Percentiles rank a stretch among this genome's conserved stretches.
Evolutionary conservation across 1,139 yeast genomes (phyloP).

Genomic region (Saccharomyces hybrid): DNA sequence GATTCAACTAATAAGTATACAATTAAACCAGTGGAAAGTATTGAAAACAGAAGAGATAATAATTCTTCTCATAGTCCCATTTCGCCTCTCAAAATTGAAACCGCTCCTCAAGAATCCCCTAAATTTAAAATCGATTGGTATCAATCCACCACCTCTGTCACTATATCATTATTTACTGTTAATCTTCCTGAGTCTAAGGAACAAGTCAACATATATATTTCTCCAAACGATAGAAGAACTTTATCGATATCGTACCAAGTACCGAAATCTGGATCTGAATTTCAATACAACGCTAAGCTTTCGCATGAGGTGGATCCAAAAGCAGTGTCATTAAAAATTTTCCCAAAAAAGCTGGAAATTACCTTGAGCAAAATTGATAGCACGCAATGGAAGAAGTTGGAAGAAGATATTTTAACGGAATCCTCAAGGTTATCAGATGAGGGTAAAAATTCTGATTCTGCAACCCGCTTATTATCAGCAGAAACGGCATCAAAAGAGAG

Average conservation of each 20-base stretch:
- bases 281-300: slow-evolving; percentile 39
- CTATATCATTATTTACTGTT: slow-evolving; percentile 67
- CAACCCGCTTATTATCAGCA: slow-evolving; percentile 3
- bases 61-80: not conserved
- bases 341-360: slow-evolving; percentile 71
- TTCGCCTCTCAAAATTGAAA: not conserved
- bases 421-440: not conserved
- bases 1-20: not conserved
- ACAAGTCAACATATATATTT: slow-evolving; percentile 29
- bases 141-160: slow-evolving; percentile 51
- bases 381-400: slow-evolving; percentile 36
- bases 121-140: slow-evolving; percentile 73
- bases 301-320: slow-evolving; percentile 44
- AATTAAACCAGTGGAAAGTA: not conserved
- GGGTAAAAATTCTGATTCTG: slow-evolving; percentile 1
- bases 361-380: slow-evolving; percentile 32
- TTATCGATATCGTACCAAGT: slow-evolving; percentile 20
- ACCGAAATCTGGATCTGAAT: slow-evolving; percentile 32
- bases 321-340: slow-evolving; percentile 44
- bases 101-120: slow-evolving; percentile 10
- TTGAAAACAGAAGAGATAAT: not conserved
- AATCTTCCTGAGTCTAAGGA: slow-evolving; percentile 40
- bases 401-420: slow-evolving; percentile 9
- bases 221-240: slow-evolving; percentile 15
- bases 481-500: slow-evolving; percentile 1